phyloP scores from a whole-genome alignment of 805 yeast species.

The Saccharomyces eubayanus region DNA sequence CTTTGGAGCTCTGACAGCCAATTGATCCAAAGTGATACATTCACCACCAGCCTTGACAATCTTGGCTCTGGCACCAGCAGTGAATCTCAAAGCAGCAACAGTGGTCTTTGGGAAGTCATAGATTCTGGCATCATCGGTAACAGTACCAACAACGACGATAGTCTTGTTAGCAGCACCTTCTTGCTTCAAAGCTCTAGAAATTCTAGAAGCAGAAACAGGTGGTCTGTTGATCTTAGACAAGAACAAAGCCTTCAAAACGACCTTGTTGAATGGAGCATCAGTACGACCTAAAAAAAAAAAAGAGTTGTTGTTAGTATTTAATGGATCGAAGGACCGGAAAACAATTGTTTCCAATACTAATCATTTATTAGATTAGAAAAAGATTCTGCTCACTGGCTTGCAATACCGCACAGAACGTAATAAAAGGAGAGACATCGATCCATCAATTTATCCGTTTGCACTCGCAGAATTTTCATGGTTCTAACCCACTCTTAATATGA shows the following conservation, averaged over 20 bases:
- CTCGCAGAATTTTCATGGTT: conserved; percentile 30
- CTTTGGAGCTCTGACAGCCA: conserved; percentile 98
- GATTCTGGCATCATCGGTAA: conserved; percentile 95
- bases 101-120: conserved; percentile 92
- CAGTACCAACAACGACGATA: conserved; percentile 97
- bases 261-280: conserved; percentile 98
- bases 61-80: conserved; percentile 97
- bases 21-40: conserved; percentile 97
- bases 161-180: conserved; percentile 83
- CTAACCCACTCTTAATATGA: not conserved
- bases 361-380: conserved; percentile 5
- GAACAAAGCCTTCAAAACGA: conserved; percentile 87
- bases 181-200: conserved; percentile 74
- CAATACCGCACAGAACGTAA: conserved; percentile 21
- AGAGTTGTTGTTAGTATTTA: conserved; percentile 31
- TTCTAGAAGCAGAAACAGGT: conserved; percentile 93
- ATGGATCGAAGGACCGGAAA: conserved; percentile 1
- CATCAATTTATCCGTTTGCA: conserved; percentile 19
- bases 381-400: conserved; percentile 44
- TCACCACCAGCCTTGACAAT: conserved; percentile 99
- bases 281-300: conserved; percentile 68
- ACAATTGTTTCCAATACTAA: not conserved
- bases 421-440: not conserved
- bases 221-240: conserved; percentile 99
- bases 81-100: conserved; percentile 98